phyloP scores from a whole-genome alignment of 2,329 filamentous ascomycete genomes.

The Penicillium brasilianum region DNA sequence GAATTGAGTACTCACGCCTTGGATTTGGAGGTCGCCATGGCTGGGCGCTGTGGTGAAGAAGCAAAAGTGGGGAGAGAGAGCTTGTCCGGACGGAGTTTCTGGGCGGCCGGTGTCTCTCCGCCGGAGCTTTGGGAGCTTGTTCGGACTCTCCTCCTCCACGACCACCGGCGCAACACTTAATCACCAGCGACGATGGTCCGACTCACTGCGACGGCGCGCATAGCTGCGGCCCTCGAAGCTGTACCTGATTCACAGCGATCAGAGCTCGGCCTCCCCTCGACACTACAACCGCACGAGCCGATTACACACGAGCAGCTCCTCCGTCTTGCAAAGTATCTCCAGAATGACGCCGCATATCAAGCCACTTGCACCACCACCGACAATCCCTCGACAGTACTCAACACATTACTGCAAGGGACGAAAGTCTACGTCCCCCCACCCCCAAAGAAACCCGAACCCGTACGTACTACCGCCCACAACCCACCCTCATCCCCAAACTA shows the following conservation, averaged over 20 bases:
- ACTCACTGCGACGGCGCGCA: slow-evolving; percentile 46
- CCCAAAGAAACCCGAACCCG: slow-evolving; percentile 75
- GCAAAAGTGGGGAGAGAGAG: slow-evolving; percentile 32
- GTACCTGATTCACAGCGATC: slow-evolving; percentile 39
- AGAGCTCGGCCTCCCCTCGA: slow-evolving; percentile 42
- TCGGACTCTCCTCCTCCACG: neutral
- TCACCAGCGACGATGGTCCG: slow-evolving; percentile 47
- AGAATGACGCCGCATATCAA: slow-evolving; percentile 20
- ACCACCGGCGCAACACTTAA: neutral
- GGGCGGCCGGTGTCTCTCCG: slow-evolving; percentile 29
- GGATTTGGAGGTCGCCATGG: slow-evolving; percentile 41
- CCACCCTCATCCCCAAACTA: neutral
- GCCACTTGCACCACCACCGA: slow-evolving; percentile 3
- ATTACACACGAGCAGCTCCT: slow-evolving; percentile 52
- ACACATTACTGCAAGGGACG: slow-evolving; percentile 73
- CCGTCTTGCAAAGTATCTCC: slow-evolving; percentile 40
- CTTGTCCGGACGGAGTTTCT: slow-evolving; percentile 30
- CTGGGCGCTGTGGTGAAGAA: slow-evolving; percentile 24
- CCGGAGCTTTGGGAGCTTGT: slow-evolving; percentile 15
- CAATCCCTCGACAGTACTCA: slow-evolving; percentile 57
- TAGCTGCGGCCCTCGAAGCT: slow-evolving; percentile 46
- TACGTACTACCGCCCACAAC: slow-evolving; percentile 49
- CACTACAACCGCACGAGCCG: slow-evolving; percentile 37
- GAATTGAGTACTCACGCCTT: slow-evolving; percentile 31
- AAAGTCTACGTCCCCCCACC: slow-evolving; percentile 79